phyloP scores from a whole-genome alignment of 2,329 filamentous ascomycete genomes.

The Hypoxylon sp. region DNA sequence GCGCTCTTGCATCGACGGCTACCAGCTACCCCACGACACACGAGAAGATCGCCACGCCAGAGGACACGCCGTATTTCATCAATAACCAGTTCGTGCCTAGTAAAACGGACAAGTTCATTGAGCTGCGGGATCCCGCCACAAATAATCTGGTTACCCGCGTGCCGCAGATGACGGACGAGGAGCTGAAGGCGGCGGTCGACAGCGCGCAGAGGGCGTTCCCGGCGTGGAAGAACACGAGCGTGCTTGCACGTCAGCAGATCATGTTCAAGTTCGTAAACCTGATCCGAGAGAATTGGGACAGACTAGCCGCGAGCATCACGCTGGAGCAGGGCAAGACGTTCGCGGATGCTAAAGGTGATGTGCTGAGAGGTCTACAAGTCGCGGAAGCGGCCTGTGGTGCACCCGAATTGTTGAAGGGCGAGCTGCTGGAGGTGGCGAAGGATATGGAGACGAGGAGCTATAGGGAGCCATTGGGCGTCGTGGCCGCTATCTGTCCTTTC shows the following conservation, averaged over 20 bases:
- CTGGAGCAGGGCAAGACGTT: conserved; percentile 92
- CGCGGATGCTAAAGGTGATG: conserved; percentile 85
- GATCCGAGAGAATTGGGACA: conserved; percentile 88
- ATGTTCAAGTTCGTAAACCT: conserved; percentile 89
- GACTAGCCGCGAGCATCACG: conserved; percentile 86
- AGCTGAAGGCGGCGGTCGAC: conserved; percentile 81
- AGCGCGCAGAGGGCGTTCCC: conserved; percentile 83
- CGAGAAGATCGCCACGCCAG: conserved; percentile 76
- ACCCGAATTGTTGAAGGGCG: conserved; percentile 85
- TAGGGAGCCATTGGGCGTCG: conserved; percentile 84
- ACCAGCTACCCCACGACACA: conserved; percentile 79
- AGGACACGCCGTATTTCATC: conserved; percentile 84
- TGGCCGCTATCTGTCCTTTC: conserved; percentile 89
- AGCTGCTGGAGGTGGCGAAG: conserved; percentile 87
- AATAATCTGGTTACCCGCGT: conserved; percentile 89
- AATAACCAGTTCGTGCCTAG: conserved; percentile 84
- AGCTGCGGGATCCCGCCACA: conserved; percentile 85
- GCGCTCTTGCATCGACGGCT: conserved; percentile 68
- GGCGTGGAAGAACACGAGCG: conserved; percentile 78
- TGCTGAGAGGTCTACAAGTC: conserved; percentile 85
- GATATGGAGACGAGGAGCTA: conserved; percentile 92
- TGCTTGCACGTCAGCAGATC: conserved; percentile 83
- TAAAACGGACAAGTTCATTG: conserved; percentile 79
- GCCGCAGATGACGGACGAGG: conserved; percentile 83
- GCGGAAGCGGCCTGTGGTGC: conserved; percentile 87